Base-by-base conservation (phyloP, 345 rosid genomes). In the Iberis pinnata region DNA sequence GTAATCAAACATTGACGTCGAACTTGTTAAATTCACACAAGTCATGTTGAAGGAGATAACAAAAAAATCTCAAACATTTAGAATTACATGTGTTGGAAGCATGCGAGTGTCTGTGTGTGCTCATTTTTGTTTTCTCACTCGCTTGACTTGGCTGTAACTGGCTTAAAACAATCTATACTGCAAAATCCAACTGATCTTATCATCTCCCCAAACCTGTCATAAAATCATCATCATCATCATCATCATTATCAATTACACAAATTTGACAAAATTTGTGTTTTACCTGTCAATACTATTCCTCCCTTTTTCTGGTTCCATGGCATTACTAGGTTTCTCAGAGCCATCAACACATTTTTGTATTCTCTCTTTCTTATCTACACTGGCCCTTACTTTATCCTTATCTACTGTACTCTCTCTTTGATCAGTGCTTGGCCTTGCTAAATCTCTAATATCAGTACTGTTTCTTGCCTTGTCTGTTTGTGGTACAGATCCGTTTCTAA, bases 101-200 rank as follows among this genome's bases (percentile, higher is more conserved):
- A 40, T 49, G 44, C 16, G 55, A 14, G 18, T 39, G 36, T 46
- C 1, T 62, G 3, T 32, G 61, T 37, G 48, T 47, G 4, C 8
- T 32, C 29, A 64, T 49, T 55, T 17, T 22, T 46, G 37, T 17
- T 51, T 56, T 44, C 19, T 9, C 20, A 42, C 13, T 9, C 20
- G 33, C n/a, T 20, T 57, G 26, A 59, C 42, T 59, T 59, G 22
- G 80, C 69, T 27, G 95, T 70, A 25, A 81, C 66, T 0, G 95
- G 85, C 83, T 63, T 82, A 76, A 90, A 90, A 72, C 96, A 90
- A 76, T 77, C 86, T 38, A 90, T 84, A 68, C 87, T 87, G 88
- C 95, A 81, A 13, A 87, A 67, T 63, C 88, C 73, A 16, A 89
- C 97, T 2, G 96, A 84, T 67, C 96, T 82, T 74, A 82, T 79